Evolutionary conservation across 495 filamentous ascomycete genomes (phyloP), one percentile per base, ranked within the genome.

Genomic region (Pyrenopolyporus hunteri): DNA sequence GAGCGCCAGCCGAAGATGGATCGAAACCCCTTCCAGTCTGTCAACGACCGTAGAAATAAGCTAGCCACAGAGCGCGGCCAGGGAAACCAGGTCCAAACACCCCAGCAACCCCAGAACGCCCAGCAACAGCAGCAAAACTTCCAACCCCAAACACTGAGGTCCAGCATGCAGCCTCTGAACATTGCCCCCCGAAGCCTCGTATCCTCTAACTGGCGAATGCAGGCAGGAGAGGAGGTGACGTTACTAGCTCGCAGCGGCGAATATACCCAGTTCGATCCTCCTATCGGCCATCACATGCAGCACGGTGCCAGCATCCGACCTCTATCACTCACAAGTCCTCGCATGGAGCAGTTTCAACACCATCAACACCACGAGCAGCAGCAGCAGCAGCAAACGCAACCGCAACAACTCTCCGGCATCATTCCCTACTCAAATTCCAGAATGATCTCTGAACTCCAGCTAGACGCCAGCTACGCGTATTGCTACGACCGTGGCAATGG

Each of bases 401-500:
- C 63, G 1, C 52, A 58, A 14, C 58, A 69, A 1, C 29, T 4
- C 9, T 19, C 55, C 23, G 25, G 19, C 20, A 44, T 52, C 11
- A 26, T 29, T 39, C 26, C 54, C 4, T 63, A 63, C 47, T 23
- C 42, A 10, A 44, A 6, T 19, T 2, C 45, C 13, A 22, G 44
- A 10, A 32, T 17, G 14, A 23, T 50, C 40, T 20, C 56, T 29
- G 63, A 69, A 0, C 9, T 51, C 23, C 63, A 60, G 29, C 36
- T 67, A 0, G 60, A 69, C 5, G 11, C 42, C 16, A 65, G 62
- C 48, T 72, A 70, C 31, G 71, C 65, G 13, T 87, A 83, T 70
- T 87, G 83, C 66, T 80, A 81, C 48, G 71, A 80, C 29, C 82
- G 87, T 26, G 78, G 80, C 11, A 77, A 85, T 57, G 86, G 86